These are phyloP conservation scores for Phytophthora pisi DNA, from an alignment of 352 stramenopile genomes.

Conservation along the genomic window DNA sequence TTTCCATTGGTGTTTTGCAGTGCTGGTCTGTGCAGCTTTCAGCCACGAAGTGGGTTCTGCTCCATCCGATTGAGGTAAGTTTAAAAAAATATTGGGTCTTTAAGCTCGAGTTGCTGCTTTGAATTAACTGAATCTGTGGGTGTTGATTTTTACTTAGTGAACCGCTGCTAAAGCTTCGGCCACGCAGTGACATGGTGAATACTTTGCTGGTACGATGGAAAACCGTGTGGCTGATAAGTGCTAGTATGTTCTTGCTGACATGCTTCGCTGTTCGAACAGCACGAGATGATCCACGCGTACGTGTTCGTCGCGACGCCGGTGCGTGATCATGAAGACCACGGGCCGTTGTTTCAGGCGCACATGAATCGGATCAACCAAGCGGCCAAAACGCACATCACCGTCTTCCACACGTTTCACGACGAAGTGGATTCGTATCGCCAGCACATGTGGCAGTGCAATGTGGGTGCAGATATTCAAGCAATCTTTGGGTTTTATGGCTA, in stretches of 20 bases:
- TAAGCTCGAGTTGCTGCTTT: background rate
- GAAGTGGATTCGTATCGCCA: constrained; percentile 87
- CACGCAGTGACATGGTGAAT: constrained; percentile 85
- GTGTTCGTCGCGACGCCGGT: constrained; percentile 83
- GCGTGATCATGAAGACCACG: constrained; percentile 87
- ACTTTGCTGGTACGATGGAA: constrained; percentile 66
- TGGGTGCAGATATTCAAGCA: constrained; percentile 28
- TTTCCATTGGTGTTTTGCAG: constrained; percentile 24
- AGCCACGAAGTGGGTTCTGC: constrained; percentile 78
- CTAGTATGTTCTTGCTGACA: background rate
- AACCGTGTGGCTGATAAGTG: background rate
- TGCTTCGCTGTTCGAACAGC: constrained; percentile 38
- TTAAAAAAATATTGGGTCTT: background rate
- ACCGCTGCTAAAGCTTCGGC: constrained; percentile 81
- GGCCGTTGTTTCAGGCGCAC: constrained; percentile 79
- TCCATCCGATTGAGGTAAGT: constrained; percentile 81
- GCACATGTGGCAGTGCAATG: constrained; percentile 88
- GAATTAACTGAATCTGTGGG: background rate
- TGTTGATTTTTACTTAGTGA: constrained; percentile 45
- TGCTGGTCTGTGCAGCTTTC: constrained; percentile 82
- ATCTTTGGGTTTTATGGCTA: background rate
- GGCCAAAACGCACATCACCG: constrained; percentile 77
- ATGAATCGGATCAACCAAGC: constrained; percentile 81
- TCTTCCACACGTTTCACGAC: constrained; percentile 91
- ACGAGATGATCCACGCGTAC: constrained; percentile 93